These are phyloP conservation scores for Setomelanomma holmii DNA, from an alignment of 2,329 filamentous ascomycete species.

Conservation along the genomic window DNA sequence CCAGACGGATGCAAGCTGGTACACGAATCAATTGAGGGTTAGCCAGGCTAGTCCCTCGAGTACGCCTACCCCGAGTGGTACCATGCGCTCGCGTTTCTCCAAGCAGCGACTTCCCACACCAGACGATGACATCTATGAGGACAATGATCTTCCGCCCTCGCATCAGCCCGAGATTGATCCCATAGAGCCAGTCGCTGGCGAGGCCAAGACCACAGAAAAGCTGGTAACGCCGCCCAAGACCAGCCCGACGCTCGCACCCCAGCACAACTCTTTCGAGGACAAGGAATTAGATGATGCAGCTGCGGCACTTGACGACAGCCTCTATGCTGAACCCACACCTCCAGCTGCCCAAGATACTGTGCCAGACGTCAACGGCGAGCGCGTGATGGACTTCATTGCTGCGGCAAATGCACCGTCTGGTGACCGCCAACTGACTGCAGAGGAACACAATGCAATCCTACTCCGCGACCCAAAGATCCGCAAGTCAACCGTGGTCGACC, in stretches of 20 bases:
- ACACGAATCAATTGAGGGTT: constrained; percentile 71
- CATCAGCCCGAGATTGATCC: constrained; percentile 46
- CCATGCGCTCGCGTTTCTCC: constrained; percentile 31
- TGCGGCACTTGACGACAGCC: constrained; percentile 27
- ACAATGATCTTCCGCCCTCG: constrained; percentile 40
- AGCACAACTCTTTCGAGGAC: constrained; percentile 7
- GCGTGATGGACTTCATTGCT: constrained; percentile 6
- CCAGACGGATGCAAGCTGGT: constrained; percentile 83
- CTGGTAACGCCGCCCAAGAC: constrained; percentile 41
- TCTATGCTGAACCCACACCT: constrained; percentile 28
- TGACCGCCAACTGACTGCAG: constrained; percentile 70
- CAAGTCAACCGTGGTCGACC: constrained; percentile 90
- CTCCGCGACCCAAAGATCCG: constrained; percentile 84
- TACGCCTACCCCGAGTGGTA: constrained; percentile 31
- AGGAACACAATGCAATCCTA: constrained; percentile 89
- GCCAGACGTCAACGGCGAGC: background rate
- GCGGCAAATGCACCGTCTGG: constrained; percentile 1
- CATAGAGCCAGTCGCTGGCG: background rate
- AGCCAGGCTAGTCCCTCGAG: constrained; percentile 34
- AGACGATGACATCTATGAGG: constrained; percentile 26
- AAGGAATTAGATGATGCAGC: constrained; percentile 6
- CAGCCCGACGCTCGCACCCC: constrained; percentile 28
- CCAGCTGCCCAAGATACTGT: constrained; percentile 13
- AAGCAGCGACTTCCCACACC: constrained; percentile 34
- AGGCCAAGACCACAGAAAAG: constrained; percentile 13